phyloP scores from a whole-genome alignment of 2,329 filamentous ascomycete species.

The Colletotrichum sp. region DNA sequence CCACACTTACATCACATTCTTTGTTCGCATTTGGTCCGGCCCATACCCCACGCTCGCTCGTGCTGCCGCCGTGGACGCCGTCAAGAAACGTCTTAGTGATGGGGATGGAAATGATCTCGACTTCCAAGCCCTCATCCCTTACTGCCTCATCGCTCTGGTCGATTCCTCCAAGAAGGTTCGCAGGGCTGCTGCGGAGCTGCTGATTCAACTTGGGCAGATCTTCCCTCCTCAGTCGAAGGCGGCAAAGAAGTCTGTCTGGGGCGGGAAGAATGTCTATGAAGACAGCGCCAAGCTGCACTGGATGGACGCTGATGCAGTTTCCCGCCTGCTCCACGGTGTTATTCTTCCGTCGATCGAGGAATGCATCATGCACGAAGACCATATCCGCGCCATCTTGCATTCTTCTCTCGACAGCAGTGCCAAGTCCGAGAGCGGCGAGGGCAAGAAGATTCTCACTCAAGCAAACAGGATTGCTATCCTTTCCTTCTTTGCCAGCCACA shows the following conservation, averaged over 20 bases:
- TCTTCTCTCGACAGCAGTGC: slow-evolving; percentile 60
- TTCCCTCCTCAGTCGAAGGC: slow-evolving; percentile 45
- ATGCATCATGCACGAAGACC: slow-evolving; percentile 77
- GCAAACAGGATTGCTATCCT: slow-evolving; percentile 69
- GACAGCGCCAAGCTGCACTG: slow-evolving; percentile 56
- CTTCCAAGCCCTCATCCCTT: slow-evolving; percentile 83
- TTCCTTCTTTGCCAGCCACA: slow-evolving; percentile 76
- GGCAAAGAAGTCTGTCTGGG: slow-evolving; percentile 61
- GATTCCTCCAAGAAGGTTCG: slow-evolving; percentile 81
- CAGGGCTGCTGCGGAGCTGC: slow-evolving; percentile 72
- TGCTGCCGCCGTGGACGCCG: slow-evolving; percentile 70
- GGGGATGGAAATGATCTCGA: slow-evolving; percentile 60
- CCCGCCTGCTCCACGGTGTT: slow-evolving; percentile 67
- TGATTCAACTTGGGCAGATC: slow-evolving; percentile 58
- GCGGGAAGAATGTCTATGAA: slow-evolving; percentile 69
- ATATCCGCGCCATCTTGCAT: slow-evolving; percentile 70
- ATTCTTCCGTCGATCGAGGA: slow-evolving; percentile 84
- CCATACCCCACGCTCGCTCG: slow-evolving; percentile 72
- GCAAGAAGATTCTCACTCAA: slow-evolving; percentile 61
- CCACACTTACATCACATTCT: slow-evolving; percentile 76
- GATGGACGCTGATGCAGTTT: slow-evolving; percentile 61
- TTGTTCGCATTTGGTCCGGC: slow-evolving; percentile 76
- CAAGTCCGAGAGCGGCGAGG: slow-evolving; percentile 43
- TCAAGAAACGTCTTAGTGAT: slow-evolving; percentile 60
- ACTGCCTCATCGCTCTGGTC: slow-evolving; percentile 74